These are phyloP conservation scores for Emydomyces testavorans DNA, from an alignment of 2,329 filamentous ascomycete genomes.

Conservation along the genomic window DNA sequence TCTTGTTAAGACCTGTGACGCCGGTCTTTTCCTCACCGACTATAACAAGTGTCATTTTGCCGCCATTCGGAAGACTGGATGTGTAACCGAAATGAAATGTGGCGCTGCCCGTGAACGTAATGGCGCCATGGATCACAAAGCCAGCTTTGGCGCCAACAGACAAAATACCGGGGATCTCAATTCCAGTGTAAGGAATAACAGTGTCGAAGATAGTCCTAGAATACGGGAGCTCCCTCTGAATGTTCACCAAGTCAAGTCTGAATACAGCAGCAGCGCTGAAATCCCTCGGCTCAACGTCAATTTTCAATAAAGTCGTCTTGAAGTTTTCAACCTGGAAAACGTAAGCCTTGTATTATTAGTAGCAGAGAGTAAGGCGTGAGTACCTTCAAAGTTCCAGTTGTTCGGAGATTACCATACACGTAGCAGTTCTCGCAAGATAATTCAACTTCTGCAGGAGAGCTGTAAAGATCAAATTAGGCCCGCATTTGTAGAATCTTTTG, in stretches of 20 bases:
- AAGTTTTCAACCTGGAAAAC: constrained; percentile 16
- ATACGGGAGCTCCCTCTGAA: constrained; percentile 6
- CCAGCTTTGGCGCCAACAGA: constrained; percentile 20
- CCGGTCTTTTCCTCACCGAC: constrained; percentile 17
- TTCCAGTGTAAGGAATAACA: constrained; percentile 20
- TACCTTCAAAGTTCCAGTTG: constrained; percentile 21
- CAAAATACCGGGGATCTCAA: constrained; percentile 20
- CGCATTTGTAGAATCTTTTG: neutral
- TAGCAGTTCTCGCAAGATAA: constrained; percentile 23
- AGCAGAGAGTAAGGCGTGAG: constrained; percentile 4
- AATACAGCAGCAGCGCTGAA: constrained; percentile 18
- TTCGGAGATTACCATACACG: constrained; percentile 19
- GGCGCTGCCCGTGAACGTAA: constrained; percentile 17
- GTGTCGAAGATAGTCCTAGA: constrained; percentile 15
- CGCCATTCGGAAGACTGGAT: constrained; percentile 20
- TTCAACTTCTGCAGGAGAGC: constrained; percentile 13
- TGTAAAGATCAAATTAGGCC: neutral
- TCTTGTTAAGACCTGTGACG: constrained; percentile 20
- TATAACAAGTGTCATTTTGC: constrained; percentile 20
- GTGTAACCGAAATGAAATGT: constrained; percentile 21
- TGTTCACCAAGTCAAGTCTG: constrained; percentile 14
- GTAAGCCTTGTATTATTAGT: neutral
- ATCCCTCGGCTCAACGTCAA: constrained; percentile 17
- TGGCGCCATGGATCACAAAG: constrained; percentile 19
- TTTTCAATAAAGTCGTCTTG: constrained; percentile 13